A percentile compares a stretch with the other conserved stretches of the same genome.
These are phyloP conservation scores for Prototheca cutis DNA, from an alignment of 163 green algal genomes.

Conservation along the genomic window DNA sequence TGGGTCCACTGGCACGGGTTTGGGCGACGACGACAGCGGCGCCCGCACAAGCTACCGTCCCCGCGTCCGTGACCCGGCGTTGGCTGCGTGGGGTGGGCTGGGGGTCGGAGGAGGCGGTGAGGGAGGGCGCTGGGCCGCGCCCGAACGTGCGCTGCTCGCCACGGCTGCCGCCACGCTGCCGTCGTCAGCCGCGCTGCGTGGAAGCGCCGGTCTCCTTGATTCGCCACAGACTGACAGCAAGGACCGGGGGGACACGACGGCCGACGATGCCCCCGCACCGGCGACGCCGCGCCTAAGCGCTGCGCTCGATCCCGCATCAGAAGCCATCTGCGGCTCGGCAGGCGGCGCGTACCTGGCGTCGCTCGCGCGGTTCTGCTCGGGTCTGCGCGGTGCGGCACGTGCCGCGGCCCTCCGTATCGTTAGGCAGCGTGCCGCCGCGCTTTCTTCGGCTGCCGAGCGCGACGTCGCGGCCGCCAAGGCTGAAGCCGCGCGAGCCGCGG, in stretches of 20 bases:
- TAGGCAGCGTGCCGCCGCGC: too few relatives aligned
- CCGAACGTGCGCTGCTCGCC: too few relatives aligned
- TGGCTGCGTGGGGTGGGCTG: slow-evolving; percentile 5
- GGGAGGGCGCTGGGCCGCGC: not conserved
- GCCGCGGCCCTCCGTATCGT: too few relatives aligned
- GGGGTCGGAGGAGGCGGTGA: slow-evolving; percentile 4
- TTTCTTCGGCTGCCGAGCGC: too few relatives aligned
- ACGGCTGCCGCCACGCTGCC: too few relatives aligned
- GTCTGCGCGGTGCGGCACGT: not conserved
- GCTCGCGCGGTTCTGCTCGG: not conserved
- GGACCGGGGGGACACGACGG: too few relatives aligned
- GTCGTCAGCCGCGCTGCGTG: too few relatives aligned
- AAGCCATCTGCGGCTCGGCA: not conserved
- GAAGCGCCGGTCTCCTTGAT: too few relatives aligned
- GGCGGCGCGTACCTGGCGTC: not conserved
- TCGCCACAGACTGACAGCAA: too few relatives aligned
- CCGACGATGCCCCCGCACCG: too few relatives aligned
- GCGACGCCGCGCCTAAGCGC: too few relatives aligned
- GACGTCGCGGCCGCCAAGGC: not conserved
- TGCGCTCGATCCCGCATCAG: too few relatives aligned
- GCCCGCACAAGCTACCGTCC: slow-evolving; percentile 12
- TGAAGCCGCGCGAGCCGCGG: not conserved
- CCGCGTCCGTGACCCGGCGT: not conserved
- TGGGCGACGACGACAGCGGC: slow-evolving; percentile 4
- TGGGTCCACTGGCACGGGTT: not conserved